phyloP scores from a whole-genome alignment of 228 moss, liverwort and hornwort genomes.

The Sphagnum magellanicum region DNA sequence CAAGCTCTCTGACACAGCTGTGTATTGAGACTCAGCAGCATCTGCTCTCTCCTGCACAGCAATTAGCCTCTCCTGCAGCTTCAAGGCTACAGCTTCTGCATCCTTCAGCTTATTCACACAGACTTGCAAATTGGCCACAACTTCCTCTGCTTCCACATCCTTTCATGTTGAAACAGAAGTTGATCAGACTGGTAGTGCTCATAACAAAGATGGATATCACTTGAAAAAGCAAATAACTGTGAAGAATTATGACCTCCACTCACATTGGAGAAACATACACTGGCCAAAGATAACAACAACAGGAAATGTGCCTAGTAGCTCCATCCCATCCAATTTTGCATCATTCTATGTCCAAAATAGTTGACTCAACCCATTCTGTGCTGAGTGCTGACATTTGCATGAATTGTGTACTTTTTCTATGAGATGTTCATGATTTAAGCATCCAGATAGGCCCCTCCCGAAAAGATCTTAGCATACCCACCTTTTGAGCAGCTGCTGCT shows the following conservation, averaged over 20 bases:
- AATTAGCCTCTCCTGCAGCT: not conserved
- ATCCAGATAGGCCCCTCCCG: no score
- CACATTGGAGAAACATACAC: no score
- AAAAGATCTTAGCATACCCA: not conserved
- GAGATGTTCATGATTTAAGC: no score
- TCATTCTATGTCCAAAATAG: no score
- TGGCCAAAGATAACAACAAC: no score
- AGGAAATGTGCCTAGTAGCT: no score
- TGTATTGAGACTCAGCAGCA: not conserved
- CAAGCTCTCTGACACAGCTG: not conserved
- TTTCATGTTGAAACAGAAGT: not conserved
- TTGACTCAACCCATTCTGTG: no score
- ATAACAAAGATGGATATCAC: no score
- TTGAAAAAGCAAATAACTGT: no score
- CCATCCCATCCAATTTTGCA: no score
- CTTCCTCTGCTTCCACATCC: not conserved
- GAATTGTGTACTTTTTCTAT: not conserved
- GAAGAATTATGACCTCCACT: no score
- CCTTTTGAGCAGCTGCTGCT: not conserved
- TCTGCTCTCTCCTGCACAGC: not conserved
- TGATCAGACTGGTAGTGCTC: no score
- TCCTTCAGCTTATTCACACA: not conserved
- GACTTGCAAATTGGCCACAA: not conserved
- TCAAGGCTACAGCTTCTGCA: not conserved
- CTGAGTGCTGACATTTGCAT: not conserved